Evolutionary conservation across 768 basidiomycete species (phyloP).

Genomic region (Lentinula lateritia): DNA sequence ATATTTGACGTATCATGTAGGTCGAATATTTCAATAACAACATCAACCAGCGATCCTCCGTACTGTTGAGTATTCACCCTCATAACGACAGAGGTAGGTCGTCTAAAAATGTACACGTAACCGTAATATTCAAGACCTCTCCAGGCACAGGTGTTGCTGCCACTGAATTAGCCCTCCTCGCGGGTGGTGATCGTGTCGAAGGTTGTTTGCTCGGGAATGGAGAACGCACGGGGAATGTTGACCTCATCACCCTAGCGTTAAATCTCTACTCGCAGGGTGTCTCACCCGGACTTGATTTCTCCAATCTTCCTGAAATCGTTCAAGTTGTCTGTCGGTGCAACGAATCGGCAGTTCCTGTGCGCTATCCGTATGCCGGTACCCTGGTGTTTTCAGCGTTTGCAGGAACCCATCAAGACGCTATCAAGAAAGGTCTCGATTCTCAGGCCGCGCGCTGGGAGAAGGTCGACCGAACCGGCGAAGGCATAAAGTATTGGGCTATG

Average conservation of each 20-base stretch:
- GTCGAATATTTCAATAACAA: constrained; percentile 75
- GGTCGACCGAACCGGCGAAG: constrained; percentile 41
- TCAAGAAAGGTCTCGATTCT: constrained; percentile 82
- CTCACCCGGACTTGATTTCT: constrained; percentile 70
- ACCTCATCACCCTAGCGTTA: constrained; percentile 75
- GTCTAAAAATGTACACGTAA: neutral
- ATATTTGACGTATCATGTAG: constrained; percentile 25
- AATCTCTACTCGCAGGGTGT: constrained; percentile 84
- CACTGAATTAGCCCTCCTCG: constrained; percentile 71
- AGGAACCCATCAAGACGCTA: constrained; percentile 80
- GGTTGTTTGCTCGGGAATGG: constrained; percentile 84
- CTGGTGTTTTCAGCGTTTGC: constrained; percentile 86
- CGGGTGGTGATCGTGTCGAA: constrained; percentile 79
- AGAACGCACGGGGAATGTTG: constrained; percentile 84
- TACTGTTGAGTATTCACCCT: constrained; percentile 69
- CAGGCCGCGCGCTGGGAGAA: constrained; percentile 46
- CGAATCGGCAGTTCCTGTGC: constrained; percentile 71
- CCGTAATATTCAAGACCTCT: neutral
- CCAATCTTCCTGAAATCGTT: constrained; percentile 64
- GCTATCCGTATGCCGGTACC: constrained; percentile 81
- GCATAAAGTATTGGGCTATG: constrained; percentile 57
- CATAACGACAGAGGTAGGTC: constrained; percentile 72
- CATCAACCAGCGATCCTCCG: constrained; percentile 65
- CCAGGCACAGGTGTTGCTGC: constrained; percentile 73
- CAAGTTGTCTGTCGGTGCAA: constrained; percentile 78